phyloP scores from a whole-genome alignment of 2,329 filamentous ascomycete species.

The Penicillium olsonii region DNA sequence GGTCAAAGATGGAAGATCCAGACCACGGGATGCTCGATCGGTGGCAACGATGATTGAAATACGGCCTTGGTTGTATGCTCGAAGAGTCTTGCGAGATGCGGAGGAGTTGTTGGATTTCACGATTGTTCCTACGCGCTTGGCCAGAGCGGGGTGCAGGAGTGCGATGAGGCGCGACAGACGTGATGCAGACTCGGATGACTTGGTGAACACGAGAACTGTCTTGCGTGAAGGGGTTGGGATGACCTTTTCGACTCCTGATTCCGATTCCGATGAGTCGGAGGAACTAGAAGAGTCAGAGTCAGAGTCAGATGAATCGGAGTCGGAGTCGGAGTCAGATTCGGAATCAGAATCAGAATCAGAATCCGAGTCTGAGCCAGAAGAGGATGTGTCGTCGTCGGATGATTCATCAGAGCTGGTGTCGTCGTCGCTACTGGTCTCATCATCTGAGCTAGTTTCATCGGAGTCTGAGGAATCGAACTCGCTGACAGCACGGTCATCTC shows the following conservation, averaged over 20 bases:
- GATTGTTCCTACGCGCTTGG: constrained; percentile 65
- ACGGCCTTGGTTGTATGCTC: constrained; percentile 63
- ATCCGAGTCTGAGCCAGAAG: constrained; percentile 28
- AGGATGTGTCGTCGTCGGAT: constrained; percentile 31
- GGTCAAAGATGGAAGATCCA: constrained; percentile 76
- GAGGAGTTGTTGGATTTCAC: constrained; percentile 77
- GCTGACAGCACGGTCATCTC: constrained; percentile 13
- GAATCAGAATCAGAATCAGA: constrained; percentile 28
- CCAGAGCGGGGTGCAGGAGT: constrained; percentile 63
- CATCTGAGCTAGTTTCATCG: constrained; percentile 21
- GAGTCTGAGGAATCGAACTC: constrained; percentile 14
- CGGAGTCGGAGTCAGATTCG: constrained; percentile 20
- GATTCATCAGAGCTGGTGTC: constrained; percentile 39
- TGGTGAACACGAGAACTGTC: constrained; percentile 78
- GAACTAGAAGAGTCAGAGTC: constrained; percentile 17
- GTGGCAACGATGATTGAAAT: constrained; percentile 81
- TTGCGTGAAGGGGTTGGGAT: constrained; percentile 33
- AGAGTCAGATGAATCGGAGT: constrained; percentile 19
- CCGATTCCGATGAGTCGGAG: constrained; percentile 27
- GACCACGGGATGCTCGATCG: constrained; percentile 87
- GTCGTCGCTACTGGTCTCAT: constrained; percentile 38
- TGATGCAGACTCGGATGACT: constrained; percentile 84
- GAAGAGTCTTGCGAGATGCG: constrained; percentile 66
- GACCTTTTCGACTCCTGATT: constrained; percentile 15
- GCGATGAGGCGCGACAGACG: constrained; percentile 78